phyloP scores from a whole-genome alignment of 2,329 filamentous ascomycete species.

The Fusarium keratoplasticum region DNA sequence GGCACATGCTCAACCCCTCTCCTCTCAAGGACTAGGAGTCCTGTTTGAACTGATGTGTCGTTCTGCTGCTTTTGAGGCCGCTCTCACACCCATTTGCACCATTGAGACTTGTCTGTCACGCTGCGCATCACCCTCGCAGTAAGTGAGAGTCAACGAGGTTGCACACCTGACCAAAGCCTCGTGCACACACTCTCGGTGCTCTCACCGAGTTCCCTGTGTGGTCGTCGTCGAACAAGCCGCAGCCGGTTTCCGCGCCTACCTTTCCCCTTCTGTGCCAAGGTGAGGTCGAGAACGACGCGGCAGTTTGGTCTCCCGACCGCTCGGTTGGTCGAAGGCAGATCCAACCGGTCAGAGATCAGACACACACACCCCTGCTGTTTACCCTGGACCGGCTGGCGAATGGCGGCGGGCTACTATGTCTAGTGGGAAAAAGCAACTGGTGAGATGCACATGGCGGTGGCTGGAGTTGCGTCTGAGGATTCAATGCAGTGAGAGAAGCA shows the following conservation, averaged over 20 bases:
- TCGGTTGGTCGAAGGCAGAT: background rate
- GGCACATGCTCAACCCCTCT: constrained; percentile 24
- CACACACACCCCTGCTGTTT: background rate
- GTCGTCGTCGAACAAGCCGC: constrained; percentile 20
- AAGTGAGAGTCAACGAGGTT: constrained; percentile 1
- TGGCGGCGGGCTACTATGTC: background rate
- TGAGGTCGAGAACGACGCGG: constrained; percentile 13
- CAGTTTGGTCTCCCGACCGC: constrained; percentile 2
- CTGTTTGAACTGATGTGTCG: constrained; percentile 23
- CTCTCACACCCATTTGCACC: background rate
- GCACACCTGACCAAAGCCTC: constrained; percentile 32
- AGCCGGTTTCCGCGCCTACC: constrained; percentile 3
- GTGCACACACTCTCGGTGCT: constrained; percentile 8
- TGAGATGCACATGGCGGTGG: constrained; percentile 4
- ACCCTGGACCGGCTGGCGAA: constrained; percentile 1
- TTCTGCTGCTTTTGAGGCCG: constrained; percentile 24
- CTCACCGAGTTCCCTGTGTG: constrained; percentile 22
- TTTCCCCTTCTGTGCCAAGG: constrained; percentile 28
- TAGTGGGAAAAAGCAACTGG: background rate
- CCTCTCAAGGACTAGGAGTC: background rate
- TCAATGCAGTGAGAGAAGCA: background rate
- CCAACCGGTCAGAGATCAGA: background rate
- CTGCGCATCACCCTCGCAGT: constrained; percentile 8
- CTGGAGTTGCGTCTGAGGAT: background rate
- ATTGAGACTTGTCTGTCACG: constrained; percentile 1